Conservation (phyloP, 106 monocot species). For the Dendrobium officinale region DNA sequence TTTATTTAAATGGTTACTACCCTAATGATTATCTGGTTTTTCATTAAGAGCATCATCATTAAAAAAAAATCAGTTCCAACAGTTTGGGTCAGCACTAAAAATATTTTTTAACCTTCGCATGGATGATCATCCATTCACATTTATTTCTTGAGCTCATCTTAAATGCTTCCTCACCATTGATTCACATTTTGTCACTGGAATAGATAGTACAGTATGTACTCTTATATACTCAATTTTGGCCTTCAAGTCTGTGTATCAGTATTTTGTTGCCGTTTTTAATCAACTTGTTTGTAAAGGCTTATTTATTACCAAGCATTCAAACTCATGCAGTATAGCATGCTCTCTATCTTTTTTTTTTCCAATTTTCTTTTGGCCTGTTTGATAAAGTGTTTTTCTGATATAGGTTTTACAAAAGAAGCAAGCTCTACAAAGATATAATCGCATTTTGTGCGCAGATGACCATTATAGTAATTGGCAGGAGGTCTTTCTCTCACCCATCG, state of each 20-base stretch:
- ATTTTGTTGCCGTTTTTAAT: not conserved
- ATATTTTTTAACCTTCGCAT: not conserved
- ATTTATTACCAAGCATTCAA: not conserved
- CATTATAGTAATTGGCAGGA: conserved; percentile 79
- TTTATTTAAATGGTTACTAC: not conserved
- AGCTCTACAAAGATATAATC: conserved; percentile 67
- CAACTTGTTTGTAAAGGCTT: not conserved
- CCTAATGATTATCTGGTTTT: not conserved
- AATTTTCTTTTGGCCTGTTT: not conserved
- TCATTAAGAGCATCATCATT: not conserved
- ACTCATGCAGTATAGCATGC: not conserved
- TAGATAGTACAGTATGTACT: not conserved
- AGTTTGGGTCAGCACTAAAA: not conserved
- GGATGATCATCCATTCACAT: not conserved
- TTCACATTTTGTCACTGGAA: not conserved
- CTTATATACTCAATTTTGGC: not conserved
- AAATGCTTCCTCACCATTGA: not conserved
- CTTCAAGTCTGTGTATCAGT: not conserved
- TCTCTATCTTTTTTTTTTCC: not conserved
- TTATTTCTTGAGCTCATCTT: not conserved
- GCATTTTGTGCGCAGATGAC: conserved; percentile 77
- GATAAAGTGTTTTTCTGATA: not conserved
- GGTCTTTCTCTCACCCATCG: conserved; percentile 26
- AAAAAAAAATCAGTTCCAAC: not conserved
- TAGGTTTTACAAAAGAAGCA: conserved; percentile 67